A percentile compares a stretch with the other conserved stretches of the same genome.
These are phyloP conservation scores for Cyclotella atomus DNA, from an alignment of 108 stramenopile species.

Conservation along the genomic window DNA sequence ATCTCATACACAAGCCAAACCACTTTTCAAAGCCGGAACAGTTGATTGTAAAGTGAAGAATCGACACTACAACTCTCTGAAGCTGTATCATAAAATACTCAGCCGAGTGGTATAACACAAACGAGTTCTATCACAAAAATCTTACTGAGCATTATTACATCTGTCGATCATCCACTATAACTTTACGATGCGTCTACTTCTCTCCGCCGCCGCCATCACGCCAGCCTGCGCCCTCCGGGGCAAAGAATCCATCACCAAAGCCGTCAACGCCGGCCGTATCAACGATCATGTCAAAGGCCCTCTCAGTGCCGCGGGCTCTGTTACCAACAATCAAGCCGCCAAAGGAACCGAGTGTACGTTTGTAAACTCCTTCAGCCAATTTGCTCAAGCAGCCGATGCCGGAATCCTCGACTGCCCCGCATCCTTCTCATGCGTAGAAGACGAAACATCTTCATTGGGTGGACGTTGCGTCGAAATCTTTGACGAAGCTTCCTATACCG, in stretches of 20 bases:
- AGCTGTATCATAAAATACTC: no score
- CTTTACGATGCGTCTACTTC: neutral
- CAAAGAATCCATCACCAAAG: no score
- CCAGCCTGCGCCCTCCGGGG: neutral
- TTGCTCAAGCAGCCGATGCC: no score
- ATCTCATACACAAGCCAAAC: no score
- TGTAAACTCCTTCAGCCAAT: neutral
- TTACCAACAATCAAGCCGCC: neutral
- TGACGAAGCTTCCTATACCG: neutral
- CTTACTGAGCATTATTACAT: no score
- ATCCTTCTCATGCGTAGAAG: neutral
- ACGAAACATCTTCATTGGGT: neutral
- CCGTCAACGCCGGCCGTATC: neutral
- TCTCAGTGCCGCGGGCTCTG: neutral
- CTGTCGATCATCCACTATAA: neutral
- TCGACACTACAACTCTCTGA: no score
- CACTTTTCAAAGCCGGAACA: no score
- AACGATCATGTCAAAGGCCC: neutral
- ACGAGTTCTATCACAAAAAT: no score
- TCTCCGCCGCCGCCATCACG: neutral
- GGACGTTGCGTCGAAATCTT: slow-evolving; percentile 1
- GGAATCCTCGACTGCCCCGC: neutral
- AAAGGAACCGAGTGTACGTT: neutral
- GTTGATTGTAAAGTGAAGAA: no score
- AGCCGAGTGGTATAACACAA: no score